Evolutionary conservation across 1,284 basidiomycete species (phyloP).

Genomic region (Cystobasidium pallidum): DNA sequence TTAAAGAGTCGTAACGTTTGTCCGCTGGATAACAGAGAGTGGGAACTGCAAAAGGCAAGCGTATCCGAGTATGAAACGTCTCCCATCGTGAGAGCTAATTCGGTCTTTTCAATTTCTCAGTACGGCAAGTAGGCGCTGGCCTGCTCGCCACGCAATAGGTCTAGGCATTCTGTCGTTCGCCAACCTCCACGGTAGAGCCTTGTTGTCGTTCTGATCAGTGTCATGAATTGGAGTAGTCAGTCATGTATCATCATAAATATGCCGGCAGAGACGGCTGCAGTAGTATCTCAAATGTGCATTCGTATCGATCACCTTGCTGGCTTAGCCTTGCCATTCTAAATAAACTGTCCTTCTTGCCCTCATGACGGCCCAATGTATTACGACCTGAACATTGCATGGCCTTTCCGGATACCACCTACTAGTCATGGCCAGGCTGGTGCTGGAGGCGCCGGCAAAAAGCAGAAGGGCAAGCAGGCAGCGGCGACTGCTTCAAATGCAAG

Average conservation of each 20-base stretch:
- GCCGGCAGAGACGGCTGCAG: background rate
- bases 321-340: background rate
- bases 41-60: slow-evolving; percentile 78
- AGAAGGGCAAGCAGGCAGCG: slow-evolving; percentile 38
- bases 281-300: background rate
- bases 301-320: background rate
- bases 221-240: background rate
- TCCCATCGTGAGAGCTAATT: background rate
- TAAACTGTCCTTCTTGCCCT: background rate
- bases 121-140: slow-evolving; percentile 35
- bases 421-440: background rate
- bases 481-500: slow-evolving; percentile 2
- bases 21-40: slow-evolving; percentile 89
- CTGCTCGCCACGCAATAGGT: background rate
- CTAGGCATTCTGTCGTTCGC: background rate
- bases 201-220: background rate
- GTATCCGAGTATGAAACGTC: background rate
- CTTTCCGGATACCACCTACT: slow-evolving; percentile 23
- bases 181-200: background rate
- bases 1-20: slow-evolving; percentile 99
- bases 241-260: background rate
- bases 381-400: slow-evolving; percentile 46
- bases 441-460: slow-evolving; percentile 14
- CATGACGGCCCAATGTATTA: slow-evolving; percentile 31
- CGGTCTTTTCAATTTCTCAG: background rate